Evolutionary conservation across 2,329 filamentous ascomycete species (phyloP).

Genomic region (Tolypocladium amazonense): DNA sequence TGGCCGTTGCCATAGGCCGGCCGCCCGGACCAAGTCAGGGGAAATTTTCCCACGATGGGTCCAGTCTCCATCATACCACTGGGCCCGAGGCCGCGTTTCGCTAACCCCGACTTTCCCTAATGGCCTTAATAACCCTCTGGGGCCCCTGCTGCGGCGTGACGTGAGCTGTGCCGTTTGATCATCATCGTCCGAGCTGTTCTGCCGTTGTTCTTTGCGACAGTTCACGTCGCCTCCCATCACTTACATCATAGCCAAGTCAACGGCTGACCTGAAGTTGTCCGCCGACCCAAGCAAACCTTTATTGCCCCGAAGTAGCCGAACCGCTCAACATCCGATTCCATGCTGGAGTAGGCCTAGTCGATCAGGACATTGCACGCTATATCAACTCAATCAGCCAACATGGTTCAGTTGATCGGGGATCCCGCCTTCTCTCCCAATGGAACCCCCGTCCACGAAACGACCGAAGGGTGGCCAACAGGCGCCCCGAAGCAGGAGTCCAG

Average conservation of each 20-base stretch:
- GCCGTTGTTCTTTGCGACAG: background rate
- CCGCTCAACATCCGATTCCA: background rate
- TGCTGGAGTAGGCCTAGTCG: background rate
- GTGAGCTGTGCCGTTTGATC: background rate
- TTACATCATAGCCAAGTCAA: background rate
- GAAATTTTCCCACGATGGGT: slow-evolving; percentile 8
- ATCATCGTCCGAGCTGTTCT: background rate
- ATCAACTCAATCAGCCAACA: slow-evolving; percentile 6
- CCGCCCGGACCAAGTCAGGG: slow-evolving; percentile 5
- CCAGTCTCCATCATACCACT: slow-evolving; percentile 5
- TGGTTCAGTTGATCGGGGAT: slow-evolving; percentile 22
- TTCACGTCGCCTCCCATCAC: background rate
- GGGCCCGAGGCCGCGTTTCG: slow-evolving; percentile 3
- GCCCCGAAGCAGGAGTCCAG: slow-evolving; percentile 13
- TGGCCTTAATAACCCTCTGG: background rate
- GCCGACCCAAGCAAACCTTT: background rate
- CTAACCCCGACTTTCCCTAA: background rate
- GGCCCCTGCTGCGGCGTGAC: background rate
- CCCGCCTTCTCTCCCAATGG: slow-evolving; percentile 15
- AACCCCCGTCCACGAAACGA: slow-evolving; percentile 11
- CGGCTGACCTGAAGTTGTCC: background rate
- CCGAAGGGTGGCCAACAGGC: slow-evolving; percentile 8
- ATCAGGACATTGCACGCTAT: background rate
- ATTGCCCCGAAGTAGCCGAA: background rate
- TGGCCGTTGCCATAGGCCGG: background rate